Percentiles rank a stretch among this genome's conserved stretches.
phyloP scores from a whole-genome alignment of 2,329 filamentous ascomycete species.

The Waltergamsia citrina region DNA sequence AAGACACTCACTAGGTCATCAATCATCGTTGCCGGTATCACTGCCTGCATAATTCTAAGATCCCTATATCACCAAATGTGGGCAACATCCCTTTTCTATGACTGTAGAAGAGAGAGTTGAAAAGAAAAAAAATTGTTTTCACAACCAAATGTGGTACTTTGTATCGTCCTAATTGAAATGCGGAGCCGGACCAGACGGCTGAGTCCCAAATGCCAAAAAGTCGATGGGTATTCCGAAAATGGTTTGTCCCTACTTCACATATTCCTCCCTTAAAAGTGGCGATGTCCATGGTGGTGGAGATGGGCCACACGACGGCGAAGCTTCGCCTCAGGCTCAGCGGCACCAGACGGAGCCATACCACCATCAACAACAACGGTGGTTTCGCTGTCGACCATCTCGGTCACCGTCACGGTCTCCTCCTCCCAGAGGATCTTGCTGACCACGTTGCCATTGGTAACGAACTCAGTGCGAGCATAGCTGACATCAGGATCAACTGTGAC shows the following conservation, averaged over 20 bases:
- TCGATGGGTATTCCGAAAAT: background rate
- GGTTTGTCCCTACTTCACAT: slow-evolving; percentile 6
- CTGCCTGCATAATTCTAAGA: slow-evolving; percentile 16
- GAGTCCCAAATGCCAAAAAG: slow-evolving; percentile 10
- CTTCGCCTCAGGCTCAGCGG: slow-evolving; percentile 7
- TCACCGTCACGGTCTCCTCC: slow-evolving; percentile 44
- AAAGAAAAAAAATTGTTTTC: slow-evolving; percentile 8
- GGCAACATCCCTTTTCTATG: slow-evolving; percentile 13
- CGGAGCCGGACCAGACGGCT: slow-evolving; percentile 25
- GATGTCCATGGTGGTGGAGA: slow-evolving; percentile 28
- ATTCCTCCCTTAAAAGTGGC: slow-evolving; percentile 11
- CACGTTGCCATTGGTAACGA: slow-evolving; percentile 35
- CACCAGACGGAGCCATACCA: slow-evolving; percentile 8
- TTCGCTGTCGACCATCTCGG: slow-evolving; percentile 28
- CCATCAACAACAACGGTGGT: slow-evolving; percentile 28
- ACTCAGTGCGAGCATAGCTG: slow-evolving; percentile 39
- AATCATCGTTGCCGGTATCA: slow-evolving; percentile 18
- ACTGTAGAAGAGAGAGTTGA: slow-evolving; percentile 7
- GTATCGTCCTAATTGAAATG: slow-evolving; percentile 19
- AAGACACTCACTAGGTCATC: slow-evolving; percentile 6
- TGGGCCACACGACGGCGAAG: slow-evolving; percentile 19
- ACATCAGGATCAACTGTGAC: slow-evolving; percentile 19
- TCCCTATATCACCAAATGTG: slow-evolving; percentile 21
- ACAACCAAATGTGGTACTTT: slow-evolving; percentile 23
- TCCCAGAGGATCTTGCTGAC: slow-evolving; percentile 50